Percentiles rank a stretch among this genome's conserved stretches.
Conservation (phyloP, 805 yeast genomes). For the Sungouiella blattae region DNA sequence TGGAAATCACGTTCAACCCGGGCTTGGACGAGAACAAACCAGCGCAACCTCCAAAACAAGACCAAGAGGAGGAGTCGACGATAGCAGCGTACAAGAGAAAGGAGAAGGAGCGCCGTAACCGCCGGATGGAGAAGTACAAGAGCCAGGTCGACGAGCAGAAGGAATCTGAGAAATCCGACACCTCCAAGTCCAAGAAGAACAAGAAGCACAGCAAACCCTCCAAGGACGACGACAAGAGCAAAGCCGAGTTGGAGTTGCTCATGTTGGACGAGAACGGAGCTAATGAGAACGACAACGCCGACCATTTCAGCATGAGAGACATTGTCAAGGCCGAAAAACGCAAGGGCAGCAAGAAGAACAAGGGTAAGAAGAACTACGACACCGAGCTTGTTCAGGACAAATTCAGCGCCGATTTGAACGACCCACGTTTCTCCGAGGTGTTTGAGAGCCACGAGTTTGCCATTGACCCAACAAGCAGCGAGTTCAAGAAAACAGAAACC, state of each 20-base stretch:
- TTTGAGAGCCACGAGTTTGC: conserved; percentile 87
- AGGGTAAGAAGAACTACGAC: conserved; percentile 48
- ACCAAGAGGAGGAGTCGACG: conserved; percentile 53
- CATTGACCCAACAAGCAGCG: conserved; percentile 91
- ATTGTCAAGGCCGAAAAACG: conserved; percentile 71
- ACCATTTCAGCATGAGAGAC: conserved; percentile 78
- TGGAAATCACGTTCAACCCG: conserved; percentile 95
- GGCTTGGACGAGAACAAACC: conserved; percentile 48
- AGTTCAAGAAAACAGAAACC: conserved; percentile 80
- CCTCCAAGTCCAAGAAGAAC: conserved; percentile 10
- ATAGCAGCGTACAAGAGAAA: conserved; percentile 78
- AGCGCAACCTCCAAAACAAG: conserved; percentile 17
- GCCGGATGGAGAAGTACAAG: conserved; percentile 74
- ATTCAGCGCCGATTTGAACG: conserved; percentile 69
- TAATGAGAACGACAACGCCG: conserved; percentile 32
- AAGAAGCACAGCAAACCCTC: conserved; percentile 7
- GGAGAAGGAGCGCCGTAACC: conserved; percentile 88
- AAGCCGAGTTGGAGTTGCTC: conserved; percentile 71
- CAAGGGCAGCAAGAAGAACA: conserved; percentile 41
- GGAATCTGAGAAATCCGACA: conserved; percentile 36
- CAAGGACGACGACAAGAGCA: conserved; percentile 19
- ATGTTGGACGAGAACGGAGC: conserved; percentile 67
- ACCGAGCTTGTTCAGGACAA: conserved; percentile 44
- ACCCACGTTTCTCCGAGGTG: conserved; percentile 80
- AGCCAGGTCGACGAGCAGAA: conserved; percentile 52